Evolutionary conservation across 441 rosid genomes (phyloP).

Genomic region (Lepidium campestre): DNA sequence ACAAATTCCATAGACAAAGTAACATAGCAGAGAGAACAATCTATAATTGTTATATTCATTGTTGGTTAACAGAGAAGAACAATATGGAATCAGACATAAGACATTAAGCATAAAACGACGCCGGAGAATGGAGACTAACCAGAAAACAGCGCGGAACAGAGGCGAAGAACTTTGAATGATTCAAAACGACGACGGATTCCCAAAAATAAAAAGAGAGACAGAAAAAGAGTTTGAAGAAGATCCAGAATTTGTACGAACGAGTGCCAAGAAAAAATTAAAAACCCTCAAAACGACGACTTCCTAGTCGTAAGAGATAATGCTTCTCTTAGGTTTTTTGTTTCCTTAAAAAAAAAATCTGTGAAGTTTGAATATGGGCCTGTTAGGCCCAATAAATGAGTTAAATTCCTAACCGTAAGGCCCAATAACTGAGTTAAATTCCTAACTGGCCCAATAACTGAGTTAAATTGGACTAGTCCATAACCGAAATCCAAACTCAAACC

Average conservation of each 20-base stretch:
- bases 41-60: neutral
- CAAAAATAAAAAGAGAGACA: neutral
- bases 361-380: neutral
- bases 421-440: too few species aligned
- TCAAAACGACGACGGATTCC: slow-evolving; percentile 39
- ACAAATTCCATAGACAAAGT: neutral
- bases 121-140: slow-evolving; percentile 33
- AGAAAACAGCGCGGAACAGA: slow-evolving; percentile 21
- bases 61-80: neutral
- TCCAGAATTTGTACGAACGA: slow-evolving; percentile 19
- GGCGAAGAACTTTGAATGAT: slow-evolving; percentile 26
- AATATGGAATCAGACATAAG: neutral
- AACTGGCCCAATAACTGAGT: too few species aligned
- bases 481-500: too few species aligned
- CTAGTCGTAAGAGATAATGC: slow-evolving; percentile 40
- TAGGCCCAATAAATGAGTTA: too few species aligned
- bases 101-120: slow-evolving; percentile 39
- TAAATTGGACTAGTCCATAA: too few species aligned
- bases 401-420: too few species aligned
- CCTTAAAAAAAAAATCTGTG: neutral
- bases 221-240: slow-evolving; percentile 9
- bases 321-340: neutral
- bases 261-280: slow-evolving; percentile 18
- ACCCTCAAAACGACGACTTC: slow-evolving; percentile 46
- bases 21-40: neutral